Base-by-base conservation (phyloP, 2,329 filamentous ascomycete genomes). In the Apiospora saccharicola region DNA sequence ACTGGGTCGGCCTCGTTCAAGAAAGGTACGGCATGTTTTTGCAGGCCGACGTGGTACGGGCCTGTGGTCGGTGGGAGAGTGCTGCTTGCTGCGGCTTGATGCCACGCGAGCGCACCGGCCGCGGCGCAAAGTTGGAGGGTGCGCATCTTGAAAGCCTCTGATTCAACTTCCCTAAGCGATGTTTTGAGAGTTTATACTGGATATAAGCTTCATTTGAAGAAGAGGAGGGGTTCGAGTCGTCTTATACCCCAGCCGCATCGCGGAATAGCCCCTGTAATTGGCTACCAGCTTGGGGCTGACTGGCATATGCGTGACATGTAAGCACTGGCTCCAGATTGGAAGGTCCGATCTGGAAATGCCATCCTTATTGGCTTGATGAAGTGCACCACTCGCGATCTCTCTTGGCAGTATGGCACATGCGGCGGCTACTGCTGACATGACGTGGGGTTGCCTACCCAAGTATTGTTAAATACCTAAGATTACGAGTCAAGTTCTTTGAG, bases 21-120 rank as follows among this genome's bases (percentile, higher is more conserved):
- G 34, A 77, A 72, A 8, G 74, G 64, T 1, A 77, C 74, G 24
- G 71, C 71, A 19, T 76, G 71, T 67, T 74, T 77, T 47, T 67
- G 71, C 5, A 78, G 46, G n/a, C 76, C 75, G 12, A 78, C 72
- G n/a, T 75, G 34, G 57, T 77, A 77, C 0, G 73, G 75, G 2
- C 75, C 75, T 4, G 74, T 75, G 1, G 76, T 72, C 2, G 71
- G 69, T 12, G 75, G 75, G n/a, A 77, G 46, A 19, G 70, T 46
- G 70, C 51, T 41, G 53, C 41, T 46, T 16, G 16, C 19, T 7
- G 30, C 53, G 8, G 30, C 7, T n/a, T 37, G 53, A n/a, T 41
- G 5, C 30, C 30, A 61, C 19, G 12, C 30, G 2, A 61, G 53
- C 3, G 53, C 30, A 8, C 10, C 6, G 8, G 4, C 8, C 3